Evolutionary conservation across 495 filamentous ascomycete genomes (phyloP), one percentile per base, ranked within the genome.

Genomic region (Cryomyces antarcticus): DNA sequence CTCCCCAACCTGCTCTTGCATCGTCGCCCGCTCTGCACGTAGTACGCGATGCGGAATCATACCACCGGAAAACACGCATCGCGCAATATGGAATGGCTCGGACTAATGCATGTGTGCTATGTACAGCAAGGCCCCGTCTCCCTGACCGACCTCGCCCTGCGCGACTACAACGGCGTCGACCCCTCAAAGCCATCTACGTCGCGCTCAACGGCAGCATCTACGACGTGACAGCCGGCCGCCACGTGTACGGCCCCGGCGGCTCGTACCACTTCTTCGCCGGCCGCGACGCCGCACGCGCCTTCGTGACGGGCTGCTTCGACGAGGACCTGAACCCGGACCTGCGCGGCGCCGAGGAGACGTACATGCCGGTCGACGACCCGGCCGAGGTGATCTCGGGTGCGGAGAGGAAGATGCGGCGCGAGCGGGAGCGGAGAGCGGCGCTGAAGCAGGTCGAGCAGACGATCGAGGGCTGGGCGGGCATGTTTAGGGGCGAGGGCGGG

Each of bases 271-370:
- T 82, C 63, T 94, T 99, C 60, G 68, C 84, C 0, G 89, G 89
- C 30, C 65, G 67, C 12, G 89, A 99, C 60, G 89, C 89, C 5
- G 73, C 81, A 3, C 78, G 89, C 28, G 82, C 80, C 4, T 99
- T 84, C 61, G 75, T 99, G n/a, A 94, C 89, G n/a, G 83, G 82
- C 2, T 99, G 89, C 58, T 99, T 99, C 66, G 62, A 72, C 30
- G 77, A 80, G 39, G 88, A 96, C 64, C 62, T 79, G 33, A 92
- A 77, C 5, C 60, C 75, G 1, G 87, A 96, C 58, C 58, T 95
- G 60, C 65, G 75, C 17, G 92, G 92, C 1, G 80, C 82, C 1
- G 89, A 96, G 64, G 72, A 78, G 46, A 89, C 88, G 77, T 96
- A 73, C 58, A 64, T 96, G 12, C 82, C 86, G 0, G 52, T 80